Percentiles rank a stretch among this genome's conserved stretches.
Conservation (phyloP, 352 stramenopile species). For the Phytophthora pluvialis region DNA sequence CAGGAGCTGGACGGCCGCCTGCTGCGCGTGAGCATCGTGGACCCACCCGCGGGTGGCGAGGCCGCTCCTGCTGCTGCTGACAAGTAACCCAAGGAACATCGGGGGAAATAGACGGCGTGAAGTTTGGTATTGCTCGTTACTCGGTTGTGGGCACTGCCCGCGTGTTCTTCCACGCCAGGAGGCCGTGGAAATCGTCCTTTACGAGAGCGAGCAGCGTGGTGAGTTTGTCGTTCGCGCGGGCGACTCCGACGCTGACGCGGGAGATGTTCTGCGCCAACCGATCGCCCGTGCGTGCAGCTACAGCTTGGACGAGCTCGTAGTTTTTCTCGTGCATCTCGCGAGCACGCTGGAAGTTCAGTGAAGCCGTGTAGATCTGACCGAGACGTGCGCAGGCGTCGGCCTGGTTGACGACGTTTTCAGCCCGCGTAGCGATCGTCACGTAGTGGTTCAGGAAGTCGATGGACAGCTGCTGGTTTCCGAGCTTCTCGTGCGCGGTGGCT, state of each 20-base stretch:
- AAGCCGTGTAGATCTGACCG: conserved; percentile 84
- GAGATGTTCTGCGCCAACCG: conserved; percentile 61
- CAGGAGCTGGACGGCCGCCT: conserved; percentile 81
- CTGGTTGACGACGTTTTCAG: conserved; percentile 88
- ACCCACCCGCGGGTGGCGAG: conserved; percentile 43
- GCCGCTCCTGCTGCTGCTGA: background rate
- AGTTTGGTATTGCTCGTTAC: conserved; percentile 28
- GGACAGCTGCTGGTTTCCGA: conserved; percentile 78
- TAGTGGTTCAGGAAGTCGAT: conserved; percentile 92
- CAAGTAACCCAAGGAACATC: conserved; percentile 14
- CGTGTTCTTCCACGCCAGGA: conserved; percentile 85
- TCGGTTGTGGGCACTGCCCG: conserved; percentile 59
- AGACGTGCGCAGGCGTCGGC: conserved; percentile 87
- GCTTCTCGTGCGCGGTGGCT: conserved; percentile 85
- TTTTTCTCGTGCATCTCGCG: conserved; percentile 92
- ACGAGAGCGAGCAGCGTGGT: conserved; percentile 62
- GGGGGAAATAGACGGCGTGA: conserved; percentile 9
- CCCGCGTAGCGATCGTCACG: conserved; percentile 74
- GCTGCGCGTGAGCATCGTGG: conserved; percentile 79
- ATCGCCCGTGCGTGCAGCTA: conserved; percentile 50
- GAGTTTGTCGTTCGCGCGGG: conserved; percentile 78
- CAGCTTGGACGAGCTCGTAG: conserved; percentile 80
- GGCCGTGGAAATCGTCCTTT: conserved; percentile 68
- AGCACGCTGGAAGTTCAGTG: conserved; percentile 79
- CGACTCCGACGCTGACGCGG: conserved; percentile 71